Percentiles rank a stretch among this genome's conserved stretches.
phyloP scores from a whole-genome alignment of 2,329 filamentous ascomycete species.

The Sporothrix protearum region DNA sequence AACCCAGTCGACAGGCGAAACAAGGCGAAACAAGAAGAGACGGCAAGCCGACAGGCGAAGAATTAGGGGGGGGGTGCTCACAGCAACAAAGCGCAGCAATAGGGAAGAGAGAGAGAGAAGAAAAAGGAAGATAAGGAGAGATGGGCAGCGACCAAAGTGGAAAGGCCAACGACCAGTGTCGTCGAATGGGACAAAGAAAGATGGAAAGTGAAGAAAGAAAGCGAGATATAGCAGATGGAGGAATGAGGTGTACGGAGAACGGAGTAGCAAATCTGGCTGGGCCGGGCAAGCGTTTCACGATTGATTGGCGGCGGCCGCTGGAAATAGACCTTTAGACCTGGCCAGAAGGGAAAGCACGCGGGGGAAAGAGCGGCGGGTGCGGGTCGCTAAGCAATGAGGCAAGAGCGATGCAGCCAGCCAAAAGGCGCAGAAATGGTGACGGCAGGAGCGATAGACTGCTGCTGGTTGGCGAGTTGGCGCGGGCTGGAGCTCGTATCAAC shows the following conservation, averaged over 20 bases:
- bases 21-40: neutral
- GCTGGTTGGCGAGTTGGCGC: neutral
- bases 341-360: neutral
- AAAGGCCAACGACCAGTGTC: neutral
- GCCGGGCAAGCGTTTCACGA: constrained; percentile 4
- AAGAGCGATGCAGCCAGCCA: neutral
- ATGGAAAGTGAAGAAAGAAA: neutral
- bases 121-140: neutral
- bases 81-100: neutral
- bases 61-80: neutral
- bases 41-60: neutral
- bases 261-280: neutral
- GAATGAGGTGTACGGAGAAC: neutral
- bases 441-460: neutral
- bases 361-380: neutral
- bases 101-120: neutral
- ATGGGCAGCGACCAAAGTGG: neutral
- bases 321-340: neutral
- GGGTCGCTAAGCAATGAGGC: neutral
- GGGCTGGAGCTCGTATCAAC: neutral
- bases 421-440: neutral
- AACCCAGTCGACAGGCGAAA: neutral
- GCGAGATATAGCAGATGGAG: neutral
- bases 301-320: neutral
- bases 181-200: neutral